These are phyloP conservation scores for Macrocybe gigantea DNA, from an alignment of 768 basidiomycete genomes.

Conservation along the genomic window DNA sequence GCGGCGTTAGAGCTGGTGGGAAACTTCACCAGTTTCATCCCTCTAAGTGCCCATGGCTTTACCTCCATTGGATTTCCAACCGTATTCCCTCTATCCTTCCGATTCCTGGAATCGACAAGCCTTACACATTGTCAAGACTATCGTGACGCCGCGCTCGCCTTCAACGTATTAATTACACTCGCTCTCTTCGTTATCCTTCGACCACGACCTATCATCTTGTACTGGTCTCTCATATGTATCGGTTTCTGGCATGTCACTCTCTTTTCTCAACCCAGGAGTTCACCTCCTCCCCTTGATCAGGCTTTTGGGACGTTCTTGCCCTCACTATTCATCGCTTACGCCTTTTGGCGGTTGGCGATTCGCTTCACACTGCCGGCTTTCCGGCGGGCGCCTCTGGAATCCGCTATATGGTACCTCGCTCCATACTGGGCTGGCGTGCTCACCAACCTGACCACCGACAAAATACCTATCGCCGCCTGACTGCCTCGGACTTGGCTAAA, in stretches of 20 bases:
- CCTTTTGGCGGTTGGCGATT: conserved; percentile 72
- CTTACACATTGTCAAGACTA: conserved; percentile 67
- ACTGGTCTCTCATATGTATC: conserved; percentile 76
- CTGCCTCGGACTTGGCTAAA: conserved; percentile 57
- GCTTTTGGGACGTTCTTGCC: conserved; percentile 79
- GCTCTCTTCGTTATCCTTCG: conserved; percentile 69
- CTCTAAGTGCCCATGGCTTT: conserved; percentile 55
- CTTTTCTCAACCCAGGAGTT: conserved; percentile 66
- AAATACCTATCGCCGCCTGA: conserved; percentile 77
- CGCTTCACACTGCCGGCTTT: conserved; percentile 73
- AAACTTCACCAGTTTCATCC: conserved; percentile 65
- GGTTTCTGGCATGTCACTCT: conserved; percentile 83
- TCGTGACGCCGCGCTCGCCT: conserved; percentile 61
- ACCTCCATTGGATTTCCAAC: conserved; percentile 70
- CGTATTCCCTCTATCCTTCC: conserved; percentile 67
- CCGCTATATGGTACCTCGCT: conserved; percentile 65
- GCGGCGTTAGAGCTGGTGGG: conserved; percentile 63
- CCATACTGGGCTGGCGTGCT: conserved; percentile 79
- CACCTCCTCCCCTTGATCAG: conserved; percentile 63
- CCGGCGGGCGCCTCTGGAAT: conserved; percentile 61
- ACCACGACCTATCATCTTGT: conserved; percentile 60
- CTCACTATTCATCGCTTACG: conserved; percentile 69
- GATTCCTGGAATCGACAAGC: conserved; percentile 40
- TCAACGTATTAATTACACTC: conserved; percentile 65
- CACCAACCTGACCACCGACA: conserved; percentile 63